Conservation (phyloP, 371 early-diverging fungal species). For the Lichtheimia ramosa region DNA sequence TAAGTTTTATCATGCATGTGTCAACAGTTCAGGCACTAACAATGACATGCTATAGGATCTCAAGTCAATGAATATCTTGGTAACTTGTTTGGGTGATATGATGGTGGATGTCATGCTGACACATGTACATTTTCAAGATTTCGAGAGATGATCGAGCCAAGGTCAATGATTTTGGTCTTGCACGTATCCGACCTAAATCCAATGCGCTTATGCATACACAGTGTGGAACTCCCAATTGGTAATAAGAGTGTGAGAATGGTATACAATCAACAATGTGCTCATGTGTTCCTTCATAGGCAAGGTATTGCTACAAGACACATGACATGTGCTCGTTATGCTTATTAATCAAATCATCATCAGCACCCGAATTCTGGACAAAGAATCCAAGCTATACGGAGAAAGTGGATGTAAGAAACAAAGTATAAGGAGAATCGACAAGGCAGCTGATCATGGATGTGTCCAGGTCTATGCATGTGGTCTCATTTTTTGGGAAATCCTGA, state of each 20-base stretch:
- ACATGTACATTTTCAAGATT: slow-evolving; percentile 30
- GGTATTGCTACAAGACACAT: neutral
- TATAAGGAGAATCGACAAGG: too few species aligned
- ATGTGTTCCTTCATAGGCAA: neutral
- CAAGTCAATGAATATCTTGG: slow-evolving; percentile 86
- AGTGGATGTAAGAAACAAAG: slow-evolving; percentile 32
- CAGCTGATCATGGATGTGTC: too few species aligned
- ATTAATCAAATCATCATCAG: slow-evolving; percentile 17
- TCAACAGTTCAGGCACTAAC: neutral
- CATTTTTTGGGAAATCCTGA: slow-evolving; percentile 81
- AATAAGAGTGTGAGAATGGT: slow-evolving; percentile 23
- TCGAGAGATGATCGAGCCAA: slow-evolving; percentile 70
- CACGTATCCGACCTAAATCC: slow-evolving; percentile 69
- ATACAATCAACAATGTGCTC: neutral
- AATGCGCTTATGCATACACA: slow-evolving; percentile 71
- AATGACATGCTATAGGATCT: slow-evolving; percentile 54
- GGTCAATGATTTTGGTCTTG: slow-evolving; percentile 82
- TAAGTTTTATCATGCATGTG: slow-evolving; percentile 9
- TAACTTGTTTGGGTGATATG: slow-evolving; percentile 15
- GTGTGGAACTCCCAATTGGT: slow-evolving; percentile 82
- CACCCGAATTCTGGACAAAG: slow-evolving; percentile 76
- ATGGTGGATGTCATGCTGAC: neutral
- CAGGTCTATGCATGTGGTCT: slow-evolving; percentile 74
- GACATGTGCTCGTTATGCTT: neutral
- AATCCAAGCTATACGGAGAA: slow-evolving; percentile 78